Evolutionary conservation across 805 yeast genomes (phyloP).

Genomic region (Candida rishiriensis): DNA sequence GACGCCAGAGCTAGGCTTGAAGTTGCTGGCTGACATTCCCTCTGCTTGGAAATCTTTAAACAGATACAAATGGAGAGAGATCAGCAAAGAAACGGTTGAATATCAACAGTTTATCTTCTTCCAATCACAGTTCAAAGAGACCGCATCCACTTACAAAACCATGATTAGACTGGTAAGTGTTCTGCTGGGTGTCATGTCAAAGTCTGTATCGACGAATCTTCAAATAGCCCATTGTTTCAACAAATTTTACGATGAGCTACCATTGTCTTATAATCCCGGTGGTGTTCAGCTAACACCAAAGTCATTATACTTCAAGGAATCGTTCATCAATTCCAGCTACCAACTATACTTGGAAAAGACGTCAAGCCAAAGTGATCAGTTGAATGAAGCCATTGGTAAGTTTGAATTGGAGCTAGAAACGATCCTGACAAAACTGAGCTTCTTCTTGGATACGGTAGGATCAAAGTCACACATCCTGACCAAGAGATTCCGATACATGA

Average conservation of each 20-base stretch:
- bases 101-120: slow-evolving; percentile 17
- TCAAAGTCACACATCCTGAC: not conserved
- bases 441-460: no score
- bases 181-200: slow-evolving; percentile 12
- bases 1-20: slow-evolving; percentile 7
- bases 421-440: no score
- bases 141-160: slow-evolving; percentile 3
- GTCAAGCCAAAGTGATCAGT: slow-evolving; percentile 11
- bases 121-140: slow-evolving; percentile 11
- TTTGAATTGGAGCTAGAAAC: slow-evolving; percentile 10
- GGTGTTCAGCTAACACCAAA: slow-evolving; percentile 19
- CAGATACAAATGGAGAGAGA: slow-evolving; percentile 20
- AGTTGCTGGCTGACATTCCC: slow-evolving; percentile 16
- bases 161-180: slow-evolving; percentile 5
- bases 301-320: slow-evolving; percentile 18
- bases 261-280: not conserved
- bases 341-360: slow-evolving; percentile 20
- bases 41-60: slow-evolving; percentile 17
- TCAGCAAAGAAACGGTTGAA: slow-evolving; percentile 11
- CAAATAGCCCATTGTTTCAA: slow-evolving; percentile 10
- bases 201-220: slow-evolving; percentile 6
- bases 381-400: slow-evolving; percentile 10
- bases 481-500: slow-evolving; percentile 1
- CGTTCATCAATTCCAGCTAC: slow-evolving; percentile 23
- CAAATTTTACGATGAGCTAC: slow-evolving; percentile 9